phyloP scores from a whole-genome alignment of 345 rosid species.

The Arabidopsis thaliana region TAIR10.1 NC_003076.8:4137501-4138000 shows the following conservation, averaged over 20 bases:
- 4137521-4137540: conserved; percentile 11
- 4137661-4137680: conserved; percentile 62
- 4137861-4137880: conserved; percentile 93
- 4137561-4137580: conserved; percentile 88
- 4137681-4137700: conserved; percentile 79
- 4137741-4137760: not conserved
- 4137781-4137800: not conserved
- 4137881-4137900: conserved; percentile 71
- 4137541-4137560: conserved; percentile 94
- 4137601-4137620: not conserved
- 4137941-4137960: conserved; percentile 86
- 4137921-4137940: conserved; percentile 93
- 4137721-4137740: conserved; percentile 34
- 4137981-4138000: not conserved
- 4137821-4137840: conserved; percentile 75
- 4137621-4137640: conserved; percentile 15
- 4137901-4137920: conserved; percentile 86
- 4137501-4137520: not conserved
- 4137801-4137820: conserved; percentile 59
- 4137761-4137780: not conserved
- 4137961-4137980: conserved; percentile 50
- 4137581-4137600: conserved; percentile 93
- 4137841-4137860: conserved; percentile 81
- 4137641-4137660: not conserved
- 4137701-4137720: conserved; percentile 82